Base-by-base conservation (phyloP, 176 grass and related monocot species). In the Bonia amplexicaulis region DNA sequence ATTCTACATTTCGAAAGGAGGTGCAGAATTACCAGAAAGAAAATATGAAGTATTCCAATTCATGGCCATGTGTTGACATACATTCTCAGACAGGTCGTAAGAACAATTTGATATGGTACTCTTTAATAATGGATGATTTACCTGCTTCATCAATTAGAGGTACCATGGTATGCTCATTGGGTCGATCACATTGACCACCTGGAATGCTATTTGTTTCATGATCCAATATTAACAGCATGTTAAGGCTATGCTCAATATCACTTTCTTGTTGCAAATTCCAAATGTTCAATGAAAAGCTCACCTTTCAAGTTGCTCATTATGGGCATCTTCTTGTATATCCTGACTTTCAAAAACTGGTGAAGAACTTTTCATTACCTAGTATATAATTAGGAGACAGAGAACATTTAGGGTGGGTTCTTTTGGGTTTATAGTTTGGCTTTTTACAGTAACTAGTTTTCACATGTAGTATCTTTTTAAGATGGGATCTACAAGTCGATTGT, bases 241-340 rank as follows among this genome's bases (percentile, higher is more conserved):
- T 69, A 82, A 71, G 11, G 19, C 13, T 19, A 23, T 1, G 9
- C 15, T 12, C 20, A 35, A 10, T 29, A 20, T 10, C 14, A 47
- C 20, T 42, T 35, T 35, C 10, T 26, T 22, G 0, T 5, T 72
- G 27, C 3, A 17, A 57, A 73, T 42, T 74, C 20, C 55, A 37
- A 74, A 79, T 40, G 6, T 40, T 37, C 22, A 83, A n/a, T 61
- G 46, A 64, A 84, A 7, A 5, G 23, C 61, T 67, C 69, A 80
- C 87, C 87, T 84, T 84, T 73, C 37, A 74, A 57, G 14, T 44
- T 80, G 48, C 35, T 72, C 26, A 27, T 58, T 66, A 73, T 73
- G 66, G 22, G 35, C 81, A 73, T 58, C 47, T 22, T 58, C 47
- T 22, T 71, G 72, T 88, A 35, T 16, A 57, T 80, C 69, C n/a